Evolutionary conservation across 2,329 filamentous ascomycete genomes (phyloP).

Genomic region (Didymella segeticola): DNA sequence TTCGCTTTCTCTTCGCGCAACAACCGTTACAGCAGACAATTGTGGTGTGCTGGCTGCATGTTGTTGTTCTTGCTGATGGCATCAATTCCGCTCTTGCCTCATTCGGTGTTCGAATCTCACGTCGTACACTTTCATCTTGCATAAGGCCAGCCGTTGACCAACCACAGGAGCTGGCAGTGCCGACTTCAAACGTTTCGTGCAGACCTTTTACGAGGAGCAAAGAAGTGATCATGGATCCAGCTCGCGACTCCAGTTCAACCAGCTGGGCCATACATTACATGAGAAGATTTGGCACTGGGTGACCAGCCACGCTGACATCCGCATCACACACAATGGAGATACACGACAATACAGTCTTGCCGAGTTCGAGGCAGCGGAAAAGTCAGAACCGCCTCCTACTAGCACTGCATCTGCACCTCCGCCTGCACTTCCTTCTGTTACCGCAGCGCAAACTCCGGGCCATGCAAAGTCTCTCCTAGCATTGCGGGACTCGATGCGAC

Average conservation of each 20-base stretch:
- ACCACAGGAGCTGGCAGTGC: constrained; percentile 48
- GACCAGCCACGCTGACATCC: constrained; percentile 62
- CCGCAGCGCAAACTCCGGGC: background rate
- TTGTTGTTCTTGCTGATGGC: background rate
- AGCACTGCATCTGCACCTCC: background rate
- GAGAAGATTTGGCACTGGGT: constrained; percentile 66
- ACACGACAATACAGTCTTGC: constrained; percentile 33
- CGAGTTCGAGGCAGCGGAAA: constrained; percentile 44
- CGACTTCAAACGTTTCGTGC: constrained; percentile 50
- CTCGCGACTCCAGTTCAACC: background rate
- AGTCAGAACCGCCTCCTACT: constrained; percentile 11
- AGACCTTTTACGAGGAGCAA: constrained; percentile 43
- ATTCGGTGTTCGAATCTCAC: constrained; percentile 22
- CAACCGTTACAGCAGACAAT: background rate
- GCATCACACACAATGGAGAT: constrained; percentile 56
- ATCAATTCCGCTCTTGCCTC: background rate
- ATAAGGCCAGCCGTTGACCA: background rate
- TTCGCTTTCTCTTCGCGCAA: background rate
- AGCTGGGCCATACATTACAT: constrained; percentile 59
- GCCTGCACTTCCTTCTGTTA: background rate
- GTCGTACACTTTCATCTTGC: background rate
- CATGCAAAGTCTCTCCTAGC: constrained; percentile 25
- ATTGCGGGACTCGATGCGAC: constrained; percentile 27
- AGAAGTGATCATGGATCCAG: constrained; percentile 10
- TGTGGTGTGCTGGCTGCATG: background rate